Percentiles rank a stretch among this genome's conserved stretches.
Evolutionary conservation across 352 stramenopile genomes (phyloP).

Genomic region (Phytophthora tubulina): DNA sequence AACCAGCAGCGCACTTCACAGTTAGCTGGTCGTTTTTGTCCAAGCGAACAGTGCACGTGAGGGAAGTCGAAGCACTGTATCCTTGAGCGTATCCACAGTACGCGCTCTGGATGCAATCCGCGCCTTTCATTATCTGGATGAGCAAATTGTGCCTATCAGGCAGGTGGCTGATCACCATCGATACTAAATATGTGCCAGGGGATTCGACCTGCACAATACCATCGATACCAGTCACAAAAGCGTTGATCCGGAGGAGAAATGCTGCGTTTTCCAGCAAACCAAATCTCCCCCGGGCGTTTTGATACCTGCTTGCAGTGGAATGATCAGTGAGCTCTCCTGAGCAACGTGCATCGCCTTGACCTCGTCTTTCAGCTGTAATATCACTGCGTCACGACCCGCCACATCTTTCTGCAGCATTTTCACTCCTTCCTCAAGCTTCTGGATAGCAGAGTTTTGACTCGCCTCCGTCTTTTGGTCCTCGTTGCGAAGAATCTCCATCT

Average conservation of each 20-base stretch:
- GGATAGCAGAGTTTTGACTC: background rate
- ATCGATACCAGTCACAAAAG: no score
- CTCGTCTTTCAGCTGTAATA: slow-evolving; percentile 6
- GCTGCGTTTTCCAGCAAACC: slow-evolving; percentile 11
- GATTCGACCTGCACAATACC: background rate
- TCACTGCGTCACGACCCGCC: no score
- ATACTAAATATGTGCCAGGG: slow-evolving; percentile 14
- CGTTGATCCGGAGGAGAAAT: no score
- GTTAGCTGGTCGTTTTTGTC: background rate
- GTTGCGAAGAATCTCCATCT: slow-evolving; percentile 16
- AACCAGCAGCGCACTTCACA: background rate
- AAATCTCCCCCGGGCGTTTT: slow-evolving; percentile 5
- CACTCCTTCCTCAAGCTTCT: no score
- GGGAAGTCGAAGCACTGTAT: background rate
- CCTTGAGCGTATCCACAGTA: slow-evolving; percentile 6
- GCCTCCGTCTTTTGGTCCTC: background rate
- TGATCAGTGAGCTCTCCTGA: background rate
- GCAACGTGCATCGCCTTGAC: slow-evolving; percentile 1
- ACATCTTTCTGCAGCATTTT: no score
- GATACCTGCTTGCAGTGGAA: background rate
- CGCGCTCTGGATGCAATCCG: slow-evolving; percentile 20
- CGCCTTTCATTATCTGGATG: slow-evolving; percentile 21
- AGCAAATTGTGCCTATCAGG: background rate
- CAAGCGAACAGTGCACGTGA: slow-evolving; percentile 4
- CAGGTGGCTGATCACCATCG: slow-evolving; percentile 15